Evolutionary conservation across 768 basidiomycete species (phyloP).

Genomic region (Rhizopogon vulgaris): DNA sequence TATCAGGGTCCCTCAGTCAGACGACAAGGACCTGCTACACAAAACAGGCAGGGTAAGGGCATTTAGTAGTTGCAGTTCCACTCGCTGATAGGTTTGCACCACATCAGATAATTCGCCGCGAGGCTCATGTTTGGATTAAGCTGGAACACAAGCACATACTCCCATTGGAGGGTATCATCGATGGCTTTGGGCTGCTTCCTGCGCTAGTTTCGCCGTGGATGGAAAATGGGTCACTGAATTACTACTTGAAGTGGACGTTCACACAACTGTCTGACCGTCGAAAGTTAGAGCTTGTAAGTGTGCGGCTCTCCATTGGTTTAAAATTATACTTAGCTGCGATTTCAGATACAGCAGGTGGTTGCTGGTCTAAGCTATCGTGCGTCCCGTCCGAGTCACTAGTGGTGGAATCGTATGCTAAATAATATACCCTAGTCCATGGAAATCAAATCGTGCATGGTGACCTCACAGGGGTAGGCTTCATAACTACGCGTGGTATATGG

Average conservation of each 20-base stretch:
- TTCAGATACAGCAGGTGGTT: constrained; percentile 1
- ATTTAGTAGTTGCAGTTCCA: not conserved
- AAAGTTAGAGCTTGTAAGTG: constrained; percentile 13
- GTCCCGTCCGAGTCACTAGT: not conserved
- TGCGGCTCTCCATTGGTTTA: not conserved
- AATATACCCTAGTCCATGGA: not conserved
- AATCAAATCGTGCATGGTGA: constrained; percentile 2
- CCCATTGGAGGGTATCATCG: constrained; percentile 22
- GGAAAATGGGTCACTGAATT: constrained; percentile 22
- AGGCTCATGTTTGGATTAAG: constrained; percentile 27
- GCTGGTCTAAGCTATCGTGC: constrained; percentile 17
- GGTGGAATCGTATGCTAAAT: too few relatives aligned
- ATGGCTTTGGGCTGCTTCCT: constrained; percentile 7
- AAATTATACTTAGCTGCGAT: not conserved
- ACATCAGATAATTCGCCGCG: constrained; percentile 20
- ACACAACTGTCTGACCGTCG: constrained; percentile 1
- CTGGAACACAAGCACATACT: constrained; percentile 26
- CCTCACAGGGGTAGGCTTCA: constrained; percentile 1
- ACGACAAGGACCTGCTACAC: not conserved
- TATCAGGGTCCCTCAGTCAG: not conserved
- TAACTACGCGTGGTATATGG: not conserved
- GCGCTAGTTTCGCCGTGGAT: constrained; percentile 20
- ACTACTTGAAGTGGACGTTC: constrained; percentile 19
- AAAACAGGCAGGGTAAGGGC: not conserved
- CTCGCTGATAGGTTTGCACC: not conserved